Base-by-base conservation (phyloP, 1,284 basidiomycete genomes). In the Leccinum fallax region DNA sequence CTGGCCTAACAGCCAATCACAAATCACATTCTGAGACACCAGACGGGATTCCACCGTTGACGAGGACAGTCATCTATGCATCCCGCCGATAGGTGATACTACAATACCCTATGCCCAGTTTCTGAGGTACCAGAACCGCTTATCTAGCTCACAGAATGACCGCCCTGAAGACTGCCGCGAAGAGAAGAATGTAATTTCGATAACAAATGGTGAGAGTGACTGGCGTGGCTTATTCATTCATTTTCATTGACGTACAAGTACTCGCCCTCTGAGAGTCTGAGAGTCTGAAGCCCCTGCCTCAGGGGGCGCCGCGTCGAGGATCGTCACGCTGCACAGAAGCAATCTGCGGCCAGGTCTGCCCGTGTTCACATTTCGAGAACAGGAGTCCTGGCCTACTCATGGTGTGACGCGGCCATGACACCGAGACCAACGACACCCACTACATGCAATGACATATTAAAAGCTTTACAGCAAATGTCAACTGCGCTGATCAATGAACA, bases 271-370 rank as follows among this genome's bases (percentile, higher is more conserved):
- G 11, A 40, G 46, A 19, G 46, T 49, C 7, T 49, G 19, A 13
- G 13, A 46, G 13, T 24, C 40, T 19, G 40, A 49, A 5, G 48
- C 48, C 46, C 46, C 5, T 19, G 5, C 24, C 19, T 21, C 4
- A 21, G 0, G 9, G 13, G 46, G 46, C 19, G 11, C 19, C 15
- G 49, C 15, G 49, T 28, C 15, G 3, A 24, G 7, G 36, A 40
- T 40, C 19, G 10, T 43, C 54, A 55, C 38, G 24, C n/a, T 11
- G 38, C 54, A 43, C 36, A 40, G 38, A 32, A 51, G 32, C 21
- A n/a, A 58, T 26, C n/a, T 16, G 8, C 62, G 62, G 62, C 61
- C 11, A 64, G 26, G 28, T 60, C 30, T 60, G 36, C 19, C 63
- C 63, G 61, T 4, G 2, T 40, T 49, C 43, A 54, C 34, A 28